These are phyloP conservation scores for Sophora flavescens DNA, from an alignment of 306 rosid genomes.

Conservation along the genomic window DNA sequence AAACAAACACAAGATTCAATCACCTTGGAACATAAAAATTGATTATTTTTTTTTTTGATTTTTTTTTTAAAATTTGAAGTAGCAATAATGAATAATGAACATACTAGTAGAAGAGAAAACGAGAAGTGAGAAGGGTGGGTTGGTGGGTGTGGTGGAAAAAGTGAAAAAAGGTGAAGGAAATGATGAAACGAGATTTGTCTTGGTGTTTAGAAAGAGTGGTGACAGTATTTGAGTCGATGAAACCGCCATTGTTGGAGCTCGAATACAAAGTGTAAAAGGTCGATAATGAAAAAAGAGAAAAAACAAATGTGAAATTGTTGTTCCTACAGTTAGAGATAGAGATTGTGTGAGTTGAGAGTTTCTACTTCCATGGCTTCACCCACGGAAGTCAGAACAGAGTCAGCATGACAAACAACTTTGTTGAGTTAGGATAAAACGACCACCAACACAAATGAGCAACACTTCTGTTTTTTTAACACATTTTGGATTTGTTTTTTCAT, in stretches of 20 bases:
- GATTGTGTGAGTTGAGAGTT: neutral
- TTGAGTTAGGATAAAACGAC: slow-evolving; percentile 27
- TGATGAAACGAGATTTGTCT: slow-evolving; percentile 46
- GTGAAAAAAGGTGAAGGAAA: slow-evolving; percentile 42
- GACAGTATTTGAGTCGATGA: slow-evolving; percentile 48
- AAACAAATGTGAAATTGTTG: neutral
- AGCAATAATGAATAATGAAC: slow-evolving; percentile 25
- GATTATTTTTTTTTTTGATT: neutral
- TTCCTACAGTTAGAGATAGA: neutral
- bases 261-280: neutral
- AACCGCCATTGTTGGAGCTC: slow-evolving; percentile 42
- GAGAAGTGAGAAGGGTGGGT: slow-evolving; percentile 42
- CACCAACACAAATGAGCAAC: neutral
- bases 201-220: slow-evolving; percentile 49
- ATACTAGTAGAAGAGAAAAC: slow-evolving; percentile 60
- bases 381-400: neutral
- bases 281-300: neutral
- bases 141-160: slow-evolving; percentile 48
- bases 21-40: neutral
- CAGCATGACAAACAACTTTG: neutral
- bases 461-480: too few species aligned
- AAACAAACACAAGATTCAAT: neutral
- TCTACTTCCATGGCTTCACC: neutral
- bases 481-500: too few species aligned
- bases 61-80: neutral